Conservation (phyloP, 2,329 filamentous ascomycete genomes). For the Trichophyton benhamiae region DNA sequence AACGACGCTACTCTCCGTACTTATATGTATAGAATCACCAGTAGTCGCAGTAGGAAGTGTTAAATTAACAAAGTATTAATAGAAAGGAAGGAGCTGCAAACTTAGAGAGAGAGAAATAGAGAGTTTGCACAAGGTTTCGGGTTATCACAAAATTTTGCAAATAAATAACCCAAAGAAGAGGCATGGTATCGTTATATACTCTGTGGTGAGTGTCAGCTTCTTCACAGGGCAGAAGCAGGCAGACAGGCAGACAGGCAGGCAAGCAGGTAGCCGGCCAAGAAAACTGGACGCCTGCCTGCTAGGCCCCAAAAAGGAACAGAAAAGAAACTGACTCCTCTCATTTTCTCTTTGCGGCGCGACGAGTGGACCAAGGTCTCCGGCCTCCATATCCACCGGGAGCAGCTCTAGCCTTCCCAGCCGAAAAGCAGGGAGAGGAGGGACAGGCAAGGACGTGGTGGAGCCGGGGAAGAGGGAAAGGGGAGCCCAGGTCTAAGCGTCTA, state of each 20-base stretch:
- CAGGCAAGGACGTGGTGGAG: constrained; percentile 8
- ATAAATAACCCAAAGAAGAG: not conserved
- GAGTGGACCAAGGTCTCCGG: constrained; percentile 3
- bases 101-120: not conserved
- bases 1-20: not conserved
- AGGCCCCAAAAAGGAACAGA: not conserved
- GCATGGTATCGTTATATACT: not conserved
- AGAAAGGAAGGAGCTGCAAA: not conserved
- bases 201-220: not conserved
- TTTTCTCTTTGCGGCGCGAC: constrained; percentile 1
- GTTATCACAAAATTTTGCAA: not conserved
- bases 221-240: not conserved
- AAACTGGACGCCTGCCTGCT: not conserved
- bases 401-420: constrained; percentile 5
- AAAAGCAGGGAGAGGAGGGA: not conserved
- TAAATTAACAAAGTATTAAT: not conserved
- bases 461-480: constrained; percentile 12
- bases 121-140: constrained; percentile 3
- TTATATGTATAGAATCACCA: constrained; percentile 1
- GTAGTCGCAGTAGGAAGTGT: not conserved
- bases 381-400: constrained; percentile 4
- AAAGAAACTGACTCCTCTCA: constrained; percentile 5
- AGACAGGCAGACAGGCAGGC: no score
- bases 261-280: not conserved
- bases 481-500: constrained; percentile 7